phyloP scores from a whole-genome alignment of 352 stramenopile species.

The Pythium periplocum region DNA sequence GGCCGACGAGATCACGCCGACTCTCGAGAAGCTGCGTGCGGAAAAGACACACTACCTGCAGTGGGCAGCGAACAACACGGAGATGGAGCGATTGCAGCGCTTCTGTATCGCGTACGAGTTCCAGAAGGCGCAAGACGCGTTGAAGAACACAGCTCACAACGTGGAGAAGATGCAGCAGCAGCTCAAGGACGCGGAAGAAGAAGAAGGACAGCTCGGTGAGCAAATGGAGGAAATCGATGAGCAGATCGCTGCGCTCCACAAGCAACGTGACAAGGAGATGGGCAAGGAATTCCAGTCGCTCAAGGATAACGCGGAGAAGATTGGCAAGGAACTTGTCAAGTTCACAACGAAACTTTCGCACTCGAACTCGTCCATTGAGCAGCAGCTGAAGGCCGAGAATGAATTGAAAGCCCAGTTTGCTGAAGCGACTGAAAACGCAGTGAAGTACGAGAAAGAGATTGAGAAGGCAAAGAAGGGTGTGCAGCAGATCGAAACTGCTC shows the following conservation, averaged over 20 bases:
- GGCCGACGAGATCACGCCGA: slow-evolving; percentile 98
- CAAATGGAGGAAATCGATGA: slow-evolving; percentile 84
- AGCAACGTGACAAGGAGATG: slow-evolving; percentile 78
- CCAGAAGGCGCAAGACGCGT: slow-evolving; percentile 81
- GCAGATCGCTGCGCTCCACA: slow-evolving; percentile 43
- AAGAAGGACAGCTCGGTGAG: slow-evolving; percentile 48
- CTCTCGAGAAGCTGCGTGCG: slow-evolving; percentile 94
- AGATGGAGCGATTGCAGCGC: slow-evolving; percentile 96
- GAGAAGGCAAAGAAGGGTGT: slow-evolving; percentile 62
- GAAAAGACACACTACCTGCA: slow-evolving; percentile 98
- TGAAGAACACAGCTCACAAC: slow-evolving; percentile 84
- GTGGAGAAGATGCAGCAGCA: slow-evolving; percentile 87
- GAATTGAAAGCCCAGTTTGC: slow-evolving; percentile 62
- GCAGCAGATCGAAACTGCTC: slow-evolving; percentile 37
- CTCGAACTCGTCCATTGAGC: slow-evolving; percentile 60
- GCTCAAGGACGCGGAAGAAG: slow-evolving; percentile 64
- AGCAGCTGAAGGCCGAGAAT: slow-evolving; percentile 54
- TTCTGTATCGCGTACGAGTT: slow-evolving; percentile 98
- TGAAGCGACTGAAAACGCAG: slow-evolving; percentile 74
- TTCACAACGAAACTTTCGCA: slow-evolving; percentile 80
- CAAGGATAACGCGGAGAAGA: slow-evolving; percentile 73
- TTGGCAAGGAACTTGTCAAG: slow-evolving; percentile 82
- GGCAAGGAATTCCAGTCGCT: slow-evolving; percentile 78
- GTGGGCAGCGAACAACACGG: slow-evolving; percentile 97
- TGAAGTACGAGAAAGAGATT: slow-evolving; percentile 83